Base-by-base conservation (phyloP, 768 basidiomycete species). In the Kwoniella dendrophila region DNA sequence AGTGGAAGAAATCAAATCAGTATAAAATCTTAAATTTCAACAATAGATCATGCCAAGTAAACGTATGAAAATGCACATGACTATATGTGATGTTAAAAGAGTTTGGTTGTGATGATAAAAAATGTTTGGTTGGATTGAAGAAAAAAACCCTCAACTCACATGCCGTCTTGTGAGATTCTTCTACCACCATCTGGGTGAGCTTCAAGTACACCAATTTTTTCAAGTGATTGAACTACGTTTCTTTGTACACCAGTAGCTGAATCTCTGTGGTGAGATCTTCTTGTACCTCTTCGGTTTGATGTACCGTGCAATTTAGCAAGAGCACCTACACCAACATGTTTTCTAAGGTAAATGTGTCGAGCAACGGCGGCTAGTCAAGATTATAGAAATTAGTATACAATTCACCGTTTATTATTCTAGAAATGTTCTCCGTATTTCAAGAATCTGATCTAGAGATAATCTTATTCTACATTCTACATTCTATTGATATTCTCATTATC, bases 271-370 rank as follows among this genome's bases (percentile, higher is more conserved):
- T 95, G 93, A 66, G 91, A 92, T 50, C 95, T 93, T 71, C 96
- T 89, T 86, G 92, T 91, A 53, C 96, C 96, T 64, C 96, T 90
- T 75, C 92, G 85, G 83, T 93, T 92, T 79, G 90, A 88, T 67
- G 90, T 90, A 80, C 96, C 96, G 83, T 98, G 93, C 41, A 97
- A 89, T 85, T 96, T 98, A 82, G 86, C 87, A 48, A 79, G 71
- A 29, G 79, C 78, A 74, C 92, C 93, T 68, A 95, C 86, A 75
- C 93, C 93, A 74, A 94, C 91, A 78, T 91, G 89, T 84, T 95
- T 94, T 80, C 95, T 91, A 80, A 99, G 90, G 86, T 99, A 98
- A 82, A 97, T 96, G 88, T 97, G 95, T 77, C 95, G 89, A 82
- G 95, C 95, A 75, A 98, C 83, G 68, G 94, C 91, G 79, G 94